Percentiles rank a stretch among this genome's conserved stretches.
Conservation (phyloP, 805 yeast genomes). For the Starmerella bacillaris region DNA sequence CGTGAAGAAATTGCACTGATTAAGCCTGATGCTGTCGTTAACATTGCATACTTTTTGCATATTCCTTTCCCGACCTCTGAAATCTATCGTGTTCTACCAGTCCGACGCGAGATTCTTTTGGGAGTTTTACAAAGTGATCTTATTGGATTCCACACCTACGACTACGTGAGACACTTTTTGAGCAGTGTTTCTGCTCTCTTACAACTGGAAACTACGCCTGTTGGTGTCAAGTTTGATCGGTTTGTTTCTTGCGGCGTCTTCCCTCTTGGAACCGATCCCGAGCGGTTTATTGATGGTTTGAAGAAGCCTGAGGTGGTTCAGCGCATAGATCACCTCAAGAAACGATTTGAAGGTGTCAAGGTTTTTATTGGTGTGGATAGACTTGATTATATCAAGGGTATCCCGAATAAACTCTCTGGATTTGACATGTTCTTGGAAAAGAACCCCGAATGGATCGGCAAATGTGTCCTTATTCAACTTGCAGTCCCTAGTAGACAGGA, state of each 20-base stretch:
- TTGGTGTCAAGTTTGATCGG: conserved; percentile 68
- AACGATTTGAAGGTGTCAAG: conserved; percentile 57
- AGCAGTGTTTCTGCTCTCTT: conserved; percentile 75
- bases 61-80: conserved; percentile 98
- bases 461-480: conserved; percentile 84
- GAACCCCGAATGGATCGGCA: conserved; percentile 97
- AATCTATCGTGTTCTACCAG: conserved; percentile 88
- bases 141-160: conserved; percentile 97
- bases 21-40: conserved; percentile 34
- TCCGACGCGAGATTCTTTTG: conserved; percentile 71
- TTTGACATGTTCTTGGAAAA: conserved; percentile 80
- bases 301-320: conserved; percentile 41
- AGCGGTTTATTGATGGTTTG: conserved; percentile 68
- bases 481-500: conserved; percentile 97
- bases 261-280: conserved; percentile 98
- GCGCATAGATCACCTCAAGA: conserved; percentile 45
- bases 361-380: conserved; percentile 94
- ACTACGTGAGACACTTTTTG: conserved; percentile 88
- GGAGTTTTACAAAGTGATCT: conserved; percentile 90
- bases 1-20: conserved; percentile 35
- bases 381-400: conserved; percentile 91
- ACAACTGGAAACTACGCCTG: conserved; percentile 69
- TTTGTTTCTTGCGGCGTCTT: conserved; percentile 82
- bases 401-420: conserved; percentile 92
- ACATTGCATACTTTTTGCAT: conserved; percentile 84